phyloP scores from a whole-genome alignment of 495 filamentous ascomycete species.

The Podospora bellae-mahoneyi region DNA sequence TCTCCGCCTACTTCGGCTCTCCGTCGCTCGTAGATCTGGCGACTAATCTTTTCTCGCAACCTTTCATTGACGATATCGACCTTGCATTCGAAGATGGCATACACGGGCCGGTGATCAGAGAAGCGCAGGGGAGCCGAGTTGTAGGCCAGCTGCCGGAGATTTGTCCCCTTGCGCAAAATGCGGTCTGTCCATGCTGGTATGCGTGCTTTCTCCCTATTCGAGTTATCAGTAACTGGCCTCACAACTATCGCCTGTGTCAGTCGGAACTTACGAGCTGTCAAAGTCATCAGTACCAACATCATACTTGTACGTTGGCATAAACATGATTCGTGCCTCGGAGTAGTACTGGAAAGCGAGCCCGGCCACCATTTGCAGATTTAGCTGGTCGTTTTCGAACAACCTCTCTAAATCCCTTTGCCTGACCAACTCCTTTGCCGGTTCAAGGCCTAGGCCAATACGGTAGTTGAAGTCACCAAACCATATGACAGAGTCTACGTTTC shows the following conservation, averaged over 20 bases:
- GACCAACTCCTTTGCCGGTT: slow-evolving; percentile 72
- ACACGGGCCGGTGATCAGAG: slow-evolving; percentile 94
- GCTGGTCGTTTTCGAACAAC: slow-evolving; percentile 92
- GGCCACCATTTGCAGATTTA: slow-evolving; percentile 94
- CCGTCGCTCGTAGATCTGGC: slow-evolving; percentile 66
- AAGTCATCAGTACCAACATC: slow-evolving; percentile 83
- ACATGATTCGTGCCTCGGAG: slow-evolving; percentile 78
- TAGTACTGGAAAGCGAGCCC: slow-evolving; percentile 87
- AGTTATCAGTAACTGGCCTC: slow-evolving; percentile 10
- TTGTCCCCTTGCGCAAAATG: slow-evolving; percentile 78
- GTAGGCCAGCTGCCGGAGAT: slow-evolving; percentile 78
- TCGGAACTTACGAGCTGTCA: slow-evolving; percentile 74
- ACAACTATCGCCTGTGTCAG: background rate
- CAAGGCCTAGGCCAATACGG: slow-evolving; percentile 80
- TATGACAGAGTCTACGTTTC: slow-evolving; percentile 67
- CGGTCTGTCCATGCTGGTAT: slow-evolving; percentile 98
- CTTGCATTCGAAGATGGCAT: slow-evolving; percentile 76
- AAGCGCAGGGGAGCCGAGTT: slow-evolving; percentile 72
- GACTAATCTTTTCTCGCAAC: slow-evolving; percentile 65
- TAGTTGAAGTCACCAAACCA: slow-evolving; percentile 99
- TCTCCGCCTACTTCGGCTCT: slow-evolving; percentile 55
- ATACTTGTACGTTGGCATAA: slow-evolving; percentile 93
- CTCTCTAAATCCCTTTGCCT: slow-evolving; percentile 65
- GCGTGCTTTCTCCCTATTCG: slow-evolving; percentile 74
- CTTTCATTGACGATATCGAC: slow-evolving; percentile 75